phyloP scores from a whole-genome alignment of 2,329 filamentous ascomycete genomes.

The Cladosporium sp. region DNA sequence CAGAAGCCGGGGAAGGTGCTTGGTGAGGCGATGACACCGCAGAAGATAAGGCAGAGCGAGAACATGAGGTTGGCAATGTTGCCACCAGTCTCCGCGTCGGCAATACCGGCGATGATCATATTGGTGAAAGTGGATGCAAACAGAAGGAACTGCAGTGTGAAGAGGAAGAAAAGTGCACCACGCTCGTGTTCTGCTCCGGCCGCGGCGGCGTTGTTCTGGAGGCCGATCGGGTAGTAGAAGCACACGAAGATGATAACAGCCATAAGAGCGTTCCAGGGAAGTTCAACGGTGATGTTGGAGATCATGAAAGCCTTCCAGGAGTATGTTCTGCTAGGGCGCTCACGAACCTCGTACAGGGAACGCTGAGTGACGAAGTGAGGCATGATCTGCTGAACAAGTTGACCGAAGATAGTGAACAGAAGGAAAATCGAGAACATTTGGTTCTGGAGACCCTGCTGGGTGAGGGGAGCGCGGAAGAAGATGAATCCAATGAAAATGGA shows the following conservation, averaged over 20 bases:
- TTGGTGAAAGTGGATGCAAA: constrained; percentile 72
- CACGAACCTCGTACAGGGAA: constrained; percentile 79
- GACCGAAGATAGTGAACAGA: constrained; percentile 75
- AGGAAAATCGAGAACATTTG: constrained; percentile 87
- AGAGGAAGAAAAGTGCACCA: constrained; percentile 76
- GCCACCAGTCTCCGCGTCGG: constrained; percentile 71
- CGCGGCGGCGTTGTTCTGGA: constrained; percentile 67
- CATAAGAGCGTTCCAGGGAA: constrained; percentile 81
- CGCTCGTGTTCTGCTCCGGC: constrained; percentile 65
- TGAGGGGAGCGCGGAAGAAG: constrained; percentile 71
- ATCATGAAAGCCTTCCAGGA: constrained; percentile 84
- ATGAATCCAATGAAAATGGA: constrained; percentile 82
- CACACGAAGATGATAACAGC: constrained; percentile 73
- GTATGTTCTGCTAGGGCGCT: constrained; percentile 81
- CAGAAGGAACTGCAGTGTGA: constrained; percentile 72
- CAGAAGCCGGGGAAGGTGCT: constrained; percentile 69
- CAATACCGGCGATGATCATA: constrained; percentile 73
- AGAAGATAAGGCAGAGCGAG: constrained; percentile 70
- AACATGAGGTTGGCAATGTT: constrained; percentile 77
- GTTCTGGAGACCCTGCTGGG: constrained; percentile 77
- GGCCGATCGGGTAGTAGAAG: constrained; percentile 84
- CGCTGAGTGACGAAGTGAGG: constrained; percentile 82
- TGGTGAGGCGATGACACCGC: constrained; percentile 66
- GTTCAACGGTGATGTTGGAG: constrained; percentile 77
- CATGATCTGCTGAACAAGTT: constrained; percentile 78